phyloP scores from a whole-genome alignment of 2,329 filamentous ascomycete genomes.

The Teratosphaeria gauchensis region DNA sequence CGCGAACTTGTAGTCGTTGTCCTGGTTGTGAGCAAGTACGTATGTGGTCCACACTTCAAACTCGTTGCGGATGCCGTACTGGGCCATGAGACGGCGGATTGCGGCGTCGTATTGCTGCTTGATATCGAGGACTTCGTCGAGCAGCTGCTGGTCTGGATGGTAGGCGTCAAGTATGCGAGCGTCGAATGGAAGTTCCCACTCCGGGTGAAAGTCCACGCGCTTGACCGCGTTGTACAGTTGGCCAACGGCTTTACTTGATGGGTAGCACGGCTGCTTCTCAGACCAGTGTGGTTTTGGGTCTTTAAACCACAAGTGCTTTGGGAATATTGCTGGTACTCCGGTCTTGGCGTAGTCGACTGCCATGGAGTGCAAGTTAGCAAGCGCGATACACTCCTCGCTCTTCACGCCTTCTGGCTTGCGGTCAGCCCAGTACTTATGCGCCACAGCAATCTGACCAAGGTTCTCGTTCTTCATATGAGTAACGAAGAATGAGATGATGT shows the following conservation, averaged over 20 bases:
- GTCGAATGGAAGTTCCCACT: slow-evolving; percentile 68
- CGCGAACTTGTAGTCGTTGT: slow-evolving; percentile 75
- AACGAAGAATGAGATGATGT: slow-evolving; percentile 80
- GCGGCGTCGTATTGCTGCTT: slow-evolving; percentile 71
- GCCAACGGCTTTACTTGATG: slow-evolving; percentile 64
- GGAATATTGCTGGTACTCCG: slow-evolving; percentile 64
- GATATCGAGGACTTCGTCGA: slow-evolving; percentile 53
- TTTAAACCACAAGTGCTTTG: slow-evolving; percentile 47
- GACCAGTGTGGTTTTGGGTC: slow-evolving; percentile 73
- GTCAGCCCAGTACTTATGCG: slow-evolving; percentile 75
- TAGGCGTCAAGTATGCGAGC: slow-evolving; percentile 59
- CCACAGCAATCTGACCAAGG: slow-evolving; percentile 67
- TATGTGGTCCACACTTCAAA: slow-evolving; percentile 91
- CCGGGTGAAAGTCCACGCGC: slow-evolving; percentile 58
- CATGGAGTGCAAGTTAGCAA: slow-evolving; percentile 75
- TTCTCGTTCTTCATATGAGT: slow-evolving; percentile 86
- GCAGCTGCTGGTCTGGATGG: slow-evolving; percentile 42
- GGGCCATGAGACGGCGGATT: slow-evolving; percentile 71
- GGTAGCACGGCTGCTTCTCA: slow-evolving; percentile 54
- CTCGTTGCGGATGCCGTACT: slow-evolving; percentile 73
- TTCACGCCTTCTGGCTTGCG: slow-evolving; percentile 52
- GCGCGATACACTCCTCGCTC: slow-evolving; percentile 56
- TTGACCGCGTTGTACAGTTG: slow-evolving; percentile 71
- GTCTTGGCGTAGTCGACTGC: slow-evolving; percentile 95
- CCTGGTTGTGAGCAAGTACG: slow-evolving; percentile 61